Percentiles rank a stretch among this genome's conserved stretches.
Conservation (phyloP, 306 rosid species). For the Pueraria montana region DNA sequence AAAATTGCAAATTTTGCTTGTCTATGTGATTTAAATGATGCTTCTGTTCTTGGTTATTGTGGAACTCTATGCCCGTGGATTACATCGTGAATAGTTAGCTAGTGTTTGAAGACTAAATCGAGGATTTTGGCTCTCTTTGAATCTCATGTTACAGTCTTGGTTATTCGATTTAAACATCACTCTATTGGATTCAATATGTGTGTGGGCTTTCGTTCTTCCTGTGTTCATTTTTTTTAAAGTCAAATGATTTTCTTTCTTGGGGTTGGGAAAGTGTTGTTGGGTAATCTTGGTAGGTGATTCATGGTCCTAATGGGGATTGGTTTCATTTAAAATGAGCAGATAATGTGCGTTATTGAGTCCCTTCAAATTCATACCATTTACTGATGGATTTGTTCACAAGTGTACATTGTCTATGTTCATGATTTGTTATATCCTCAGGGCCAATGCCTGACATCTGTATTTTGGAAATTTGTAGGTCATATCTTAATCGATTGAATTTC, state of each 20-base stretch:
- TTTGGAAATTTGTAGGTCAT: conserved; percentile 67
- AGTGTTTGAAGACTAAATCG: conserved; percentile 19
- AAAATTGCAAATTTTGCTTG: not conserved
- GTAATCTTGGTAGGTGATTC: not conserved
- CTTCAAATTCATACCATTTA: conserved; percentile 6
- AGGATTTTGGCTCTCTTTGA: not conserved
- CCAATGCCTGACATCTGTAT: conserved; percentile 32
- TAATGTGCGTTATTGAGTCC: conserved; percentile 8
- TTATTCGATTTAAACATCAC: not conserved
- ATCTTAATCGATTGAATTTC: conserved; percentile 76
- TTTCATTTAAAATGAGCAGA: conserved; percentile 12
- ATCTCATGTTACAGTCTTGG: not conserved
- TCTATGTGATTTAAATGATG: not conserved
- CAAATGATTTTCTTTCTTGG: not conserved
- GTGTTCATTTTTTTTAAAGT: not conserved
- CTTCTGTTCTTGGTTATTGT: conserved; percentile 4
- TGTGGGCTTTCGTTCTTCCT: not conserved
- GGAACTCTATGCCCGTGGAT: conserved; percentile 16
- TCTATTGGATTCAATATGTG: not conserved
- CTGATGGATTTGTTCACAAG: conserved; percentile 14
- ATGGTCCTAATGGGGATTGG: not conserved
- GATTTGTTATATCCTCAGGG: conserved; percentile 8
- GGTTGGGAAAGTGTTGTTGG: not conserved
- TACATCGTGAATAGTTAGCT: conserved; percentile 18
- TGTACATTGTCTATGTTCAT: conserved; percentile 8